Conservation (phyloP, 2,329 filamentous ascomycete species). For the Penicillium paneum region DNA sequence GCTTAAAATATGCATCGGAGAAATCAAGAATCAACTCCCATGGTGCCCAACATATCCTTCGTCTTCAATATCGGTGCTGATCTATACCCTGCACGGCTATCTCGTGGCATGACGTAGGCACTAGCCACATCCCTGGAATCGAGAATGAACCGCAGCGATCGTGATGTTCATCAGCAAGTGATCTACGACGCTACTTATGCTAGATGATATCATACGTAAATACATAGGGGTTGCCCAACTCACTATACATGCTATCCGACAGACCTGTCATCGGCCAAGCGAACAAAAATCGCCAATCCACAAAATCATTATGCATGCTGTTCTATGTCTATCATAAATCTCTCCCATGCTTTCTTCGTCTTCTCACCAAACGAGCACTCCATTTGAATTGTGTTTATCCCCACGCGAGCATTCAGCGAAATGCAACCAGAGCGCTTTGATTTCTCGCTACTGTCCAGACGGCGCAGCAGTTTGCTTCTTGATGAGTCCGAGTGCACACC, state of each 20-base stretch:
- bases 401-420: neutral
- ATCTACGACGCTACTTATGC: neutral
- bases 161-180: neutral
- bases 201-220: neutral
- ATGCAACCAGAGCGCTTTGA: neutral
- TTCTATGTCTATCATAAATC: neutral
- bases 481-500: neutral
- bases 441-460: neutral
- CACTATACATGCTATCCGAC: neutral
- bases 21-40: neutral
- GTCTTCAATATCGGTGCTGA: neutral
- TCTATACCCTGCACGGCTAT: neutral
- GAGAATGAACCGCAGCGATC: neutral
- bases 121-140: neutral
- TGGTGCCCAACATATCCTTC: neutral
- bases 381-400: neutral
- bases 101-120: conserved; percentile 7
- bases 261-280: neutral
- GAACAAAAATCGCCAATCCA: neutral
- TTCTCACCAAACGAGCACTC: neutral
- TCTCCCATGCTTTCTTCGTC: neutral
- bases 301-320: neutral
- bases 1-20: neutral
- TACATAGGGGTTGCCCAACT: neutral
- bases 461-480: neutral